phyloP scores from a whole-genome alignment of 2,329 filamentous ascomycete genomes.

The Neopestalotiopsis sp. region DNA sequence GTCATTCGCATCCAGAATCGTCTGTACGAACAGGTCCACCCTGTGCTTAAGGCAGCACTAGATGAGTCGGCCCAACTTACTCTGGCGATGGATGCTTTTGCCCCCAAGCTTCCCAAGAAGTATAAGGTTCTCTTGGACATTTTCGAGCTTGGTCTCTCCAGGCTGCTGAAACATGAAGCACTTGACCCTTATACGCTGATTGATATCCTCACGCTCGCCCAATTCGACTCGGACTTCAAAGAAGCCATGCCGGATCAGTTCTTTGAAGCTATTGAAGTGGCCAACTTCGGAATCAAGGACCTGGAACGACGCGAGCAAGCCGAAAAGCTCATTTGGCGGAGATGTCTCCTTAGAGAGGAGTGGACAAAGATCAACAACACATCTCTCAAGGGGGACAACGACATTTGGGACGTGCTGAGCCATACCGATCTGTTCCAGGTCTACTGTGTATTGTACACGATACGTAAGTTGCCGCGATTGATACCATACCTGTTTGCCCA shows the following conservation, averaged over 20 bases:
- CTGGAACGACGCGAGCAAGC: slow-evolving; percentile 62
- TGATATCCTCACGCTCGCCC: slow-evolving; percentile 80
- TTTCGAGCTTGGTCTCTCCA: slow-evolving; percentile 72
- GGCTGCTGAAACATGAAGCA: slow-evolving; percentile 73
- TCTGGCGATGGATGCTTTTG: slow-evolving; percentile 74
- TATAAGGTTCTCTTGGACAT: slow-evolving; percentile 72
- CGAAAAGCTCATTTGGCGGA: slow-evolving; percentile 79
- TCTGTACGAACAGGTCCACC: slow-evolving; percentile 72
- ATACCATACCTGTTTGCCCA: slow-evolving; percentile 11
- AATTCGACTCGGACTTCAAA: slow-evolving; percentile 46
- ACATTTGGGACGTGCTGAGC: slow-evolving; percentile 66
- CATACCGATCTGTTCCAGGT: slow-evolving; percentile 74
- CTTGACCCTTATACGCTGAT: slow-evolving; percentile 71
- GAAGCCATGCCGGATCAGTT: slow-evolving; percentile 73
- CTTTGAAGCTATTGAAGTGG: slow-evolving; percentile 72
- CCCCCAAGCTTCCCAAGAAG: slow-evolving; percentile 64
- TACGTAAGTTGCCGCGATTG: slow-evolving; percentile 58
- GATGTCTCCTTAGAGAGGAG: slow-evolving; percentile 82
- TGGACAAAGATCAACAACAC: slow-evolving; percentile 84
- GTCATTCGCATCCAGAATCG: slow-evolving; percentile 81
- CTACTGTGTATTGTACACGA: slow-evolving; percentile 66
- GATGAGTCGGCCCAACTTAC: slow-evolving; percentile 81
- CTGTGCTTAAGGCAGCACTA: slow-evolving; percentile 72
- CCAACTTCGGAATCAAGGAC: slow-evolving; percentile 57
- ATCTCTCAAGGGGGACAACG: slow-evolving; percentile 72